These are phyloP conservation scores for Fusarium sacchari DNA, from an alignment of 2,329 filamentous ascomycete genomes.

Conservation along the genomic window DNA sequence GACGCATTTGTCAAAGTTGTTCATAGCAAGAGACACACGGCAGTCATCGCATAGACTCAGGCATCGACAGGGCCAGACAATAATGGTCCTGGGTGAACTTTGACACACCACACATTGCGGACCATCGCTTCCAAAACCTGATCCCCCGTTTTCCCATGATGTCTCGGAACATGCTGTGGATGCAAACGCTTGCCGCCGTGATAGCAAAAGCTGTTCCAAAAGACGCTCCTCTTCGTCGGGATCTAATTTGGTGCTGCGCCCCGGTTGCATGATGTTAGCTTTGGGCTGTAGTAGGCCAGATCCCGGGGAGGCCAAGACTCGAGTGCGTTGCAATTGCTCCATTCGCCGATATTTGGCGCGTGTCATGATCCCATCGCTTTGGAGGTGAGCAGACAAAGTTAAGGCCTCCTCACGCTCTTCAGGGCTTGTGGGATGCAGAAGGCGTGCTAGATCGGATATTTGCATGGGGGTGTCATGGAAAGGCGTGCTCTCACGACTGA, in stretches of 20 bases:
- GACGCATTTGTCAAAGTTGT: conserved; percentile 96
- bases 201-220: conserved; percentile 69
- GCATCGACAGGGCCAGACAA: conserved; percentile 97
- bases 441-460: conserved; percentile 75
- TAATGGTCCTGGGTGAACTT: conserved; percentile 82
- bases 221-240: conserved; percentile 69
- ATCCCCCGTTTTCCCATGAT: conserved; percentile 76
- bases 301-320: conserved; percentile 59
- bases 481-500: conserved; percentile 65
- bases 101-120: conserved; percentile 96
- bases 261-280: conserved; percentile 10
- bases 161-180: conserved; percentile 32
- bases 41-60: conserved; percentile 96
- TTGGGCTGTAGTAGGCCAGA: conserved; percentile 34
- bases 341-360: conserved; percentile 78
- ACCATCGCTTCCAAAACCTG: conserved; percentile 74
- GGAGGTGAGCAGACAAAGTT: conserved; percentile 82
- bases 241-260: conserved; percentile 55
- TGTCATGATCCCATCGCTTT: conserved; percentile 78
- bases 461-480: conserved; percentile 71
- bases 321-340: conserved; percentile 74
- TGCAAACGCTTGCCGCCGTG: conserved; percentile 52
- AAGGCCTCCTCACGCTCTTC: conserved; percentile 85
- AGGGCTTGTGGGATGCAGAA: conserved; percentile 81
- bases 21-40: conserved; percentile 90